A percentile compares a stretch with the other conserved stretches of the same genome.
Evolutionary conservation across 139 green algal genomes (phyloP).

Genomic region (Coelastrella sp.): DNA sequence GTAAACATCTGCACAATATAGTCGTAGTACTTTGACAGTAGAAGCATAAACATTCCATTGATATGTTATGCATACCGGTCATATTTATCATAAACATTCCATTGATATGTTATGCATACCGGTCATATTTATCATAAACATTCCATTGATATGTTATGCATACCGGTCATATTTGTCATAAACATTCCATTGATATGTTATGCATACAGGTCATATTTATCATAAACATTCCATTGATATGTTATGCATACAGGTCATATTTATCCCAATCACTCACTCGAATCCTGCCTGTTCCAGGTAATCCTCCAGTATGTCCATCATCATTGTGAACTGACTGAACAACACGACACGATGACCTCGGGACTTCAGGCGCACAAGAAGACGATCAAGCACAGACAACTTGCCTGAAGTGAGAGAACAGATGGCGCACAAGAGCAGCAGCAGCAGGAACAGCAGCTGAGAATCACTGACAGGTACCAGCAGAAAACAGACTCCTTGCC

Average conservation of each 20-base stretch:
- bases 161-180: too few species aligned
- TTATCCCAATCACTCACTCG: conserved; percentile 83
- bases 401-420: conserved; percentile 23
- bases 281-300: conserved; percentile 68
- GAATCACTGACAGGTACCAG: not conserved
- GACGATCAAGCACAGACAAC: conserved; percentile 76
- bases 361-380: conserved; percentile 78
- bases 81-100: too few species aligned
- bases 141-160: too few species aligned
- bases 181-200: too few species aligned
- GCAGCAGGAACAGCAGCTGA: not conserved
- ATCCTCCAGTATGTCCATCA: conserved; percentile 93
- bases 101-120: too few species aligned
- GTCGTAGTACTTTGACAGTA: too few species aligned
- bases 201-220: not conserved
- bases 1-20: too few species aligned
- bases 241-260: conserved; percentile 74
- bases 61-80: too few species aligned
- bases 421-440: not conserved
- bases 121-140: too few species aligned
- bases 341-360: conserved; percentile 85
- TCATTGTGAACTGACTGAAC: conserved; percentile 93
- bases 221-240: conserved; percentile 85
- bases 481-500: not conserved
- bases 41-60: too few species aligned